Conservation (phyloP, 2,329 filamentous ascomycete species). For the Graphilbum ipis-grandicollis region DNA sequence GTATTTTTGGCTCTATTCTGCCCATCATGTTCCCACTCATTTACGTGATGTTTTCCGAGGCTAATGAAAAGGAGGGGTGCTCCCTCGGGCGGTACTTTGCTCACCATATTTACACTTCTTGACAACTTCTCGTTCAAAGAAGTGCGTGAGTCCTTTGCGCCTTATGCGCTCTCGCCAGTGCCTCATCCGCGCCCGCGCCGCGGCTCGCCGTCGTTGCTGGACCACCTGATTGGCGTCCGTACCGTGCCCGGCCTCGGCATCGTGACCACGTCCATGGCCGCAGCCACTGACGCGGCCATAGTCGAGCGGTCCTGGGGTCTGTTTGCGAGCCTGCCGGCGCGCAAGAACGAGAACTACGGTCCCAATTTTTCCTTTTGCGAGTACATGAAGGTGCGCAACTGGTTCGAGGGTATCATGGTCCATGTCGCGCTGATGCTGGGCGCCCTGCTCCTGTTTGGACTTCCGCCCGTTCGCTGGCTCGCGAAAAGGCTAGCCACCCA, state of each 20-base stretch:
- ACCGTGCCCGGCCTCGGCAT: slow-evolving; percentile 34
- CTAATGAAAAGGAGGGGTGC: too few relatives aligned
- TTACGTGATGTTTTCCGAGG: too few relatives aligned
- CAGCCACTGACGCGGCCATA: slow-evolving; percentile 30
- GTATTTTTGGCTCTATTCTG: not conserved
- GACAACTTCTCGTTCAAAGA: slow-evolving; percentile 33
- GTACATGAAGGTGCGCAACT: slow-evolving; percentile 31
- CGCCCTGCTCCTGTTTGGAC: slow-evolving; percentile 23
- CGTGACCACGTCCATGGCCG: slow-evolving; percentile 34
- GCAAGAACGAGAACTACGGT: slow-evolving; percentile 34
- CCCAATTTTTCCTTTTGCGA: slow-evolving; percentile 42
- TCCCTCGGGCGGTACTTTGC: slow-evolving; percentile 50
- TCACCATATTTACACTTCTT: slow-evolving; percentile 44
- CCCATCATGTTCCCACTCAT: too few relatives aligned
- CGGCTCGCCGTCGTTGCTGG: slow-evolving; percentile 20
- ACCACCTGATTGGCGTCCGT: slow-evolving; percentile 31
- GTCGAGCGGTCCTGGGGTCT: slow-evolving; percentile 49
- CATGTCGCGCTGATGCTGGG: slow-evolving; percentile 31
- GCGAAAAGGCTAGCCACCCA: slow-evolving; percentile 26
- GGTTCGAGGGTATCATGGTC: slow-evolving; percentile 28
- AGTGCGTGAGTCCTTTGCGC: slow-evolving; percentile 24
- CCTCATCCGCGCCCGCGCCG: slow-evolving; percentile 20
- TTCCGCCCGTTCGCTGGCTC: slow-evolving; percentile 26
- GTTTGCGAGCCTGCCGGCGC: slow-evolving; percentile 25
- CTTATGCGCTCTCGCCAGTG: slow-evolving; percentile 41